A percentile compares a stretch with the other conserved stretches of the same genome.
Conservation (phyloP, 1,284 basidiomycete species). For the Singerocomus inundabilis region DNA sequence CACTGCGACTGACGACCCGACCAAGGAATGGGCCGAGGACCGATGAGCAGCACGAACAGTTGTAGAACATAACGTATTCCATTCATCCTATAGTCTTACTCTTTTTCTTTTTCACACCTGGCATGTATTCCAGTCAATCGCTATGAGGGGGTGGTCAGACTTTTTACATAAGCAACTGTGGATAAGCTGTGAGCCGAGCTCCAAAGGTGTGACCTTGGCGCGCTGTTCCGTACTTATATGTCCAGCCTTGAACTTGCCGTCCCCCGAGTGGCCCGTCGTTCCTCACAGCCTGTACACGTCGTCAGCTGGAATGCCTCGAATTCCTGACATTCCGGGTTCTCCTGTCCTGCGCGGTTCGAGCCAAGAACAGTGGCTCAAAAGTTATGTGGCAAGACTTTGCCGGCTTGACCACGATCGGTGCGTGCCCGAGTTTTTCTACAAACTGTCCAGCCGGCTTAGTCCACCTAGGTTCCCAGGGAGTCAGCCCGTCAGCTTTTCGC, state of each 20-base stretch:
- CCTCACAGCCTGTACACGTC: not conserved
- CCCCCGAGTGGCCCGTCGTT: slow-evolving; percentile 3
- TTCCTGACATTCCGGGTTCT: slow-evolving; percentile 66
- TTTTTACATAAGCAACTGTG: slow-evolving; percentile 28
- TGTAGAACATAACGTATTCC: slow-evolving; percentile 30
- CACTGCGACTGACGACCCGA: slow-evolving; percentile 14
- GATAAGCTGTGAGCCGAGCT: not conserved
- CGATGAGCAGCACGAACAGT: slow-evolving; percentile 47
- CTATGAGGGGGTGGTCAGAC: not conserved
- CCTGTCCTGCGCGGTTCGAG: slow-evolving; percentile 54
- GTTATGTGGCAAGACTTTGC: slow-evolving; percentile 64
- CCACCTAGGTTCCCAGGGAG: slow-evolving; percentile 81
- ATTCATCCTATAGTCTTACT: slow-evolving; percentile 17
- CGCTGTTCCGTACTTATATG: slow-evolving; percentile 5
- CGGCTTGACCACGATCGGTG: slow-evolving; percentile 58
- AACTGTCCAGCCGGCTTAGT: slow-evolving; percentile 6
- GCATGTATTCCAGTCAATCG: slow-evolving; percentile 26
- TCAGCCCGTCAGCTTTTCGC: slow-evolving; percentile 88
- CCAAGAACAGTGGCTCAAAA: slow-evolving; percentile 61
- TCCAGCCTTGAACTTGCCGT: not conserved
- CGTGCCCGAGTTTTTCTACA: slow-evolving; percentile 14
- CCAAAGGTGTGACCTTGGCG: not conserved
- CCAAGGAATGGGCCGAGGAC: slow-evolving; percentile 87
- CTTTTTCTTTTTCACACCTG: not conserved
- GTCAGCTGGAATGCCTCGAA: slow-evolving; percentile 38